phyloP scores from a whole-genome alignment of 345 rosid genomes.

The thale cress (Arabidopsis thaliana) region DNA sequence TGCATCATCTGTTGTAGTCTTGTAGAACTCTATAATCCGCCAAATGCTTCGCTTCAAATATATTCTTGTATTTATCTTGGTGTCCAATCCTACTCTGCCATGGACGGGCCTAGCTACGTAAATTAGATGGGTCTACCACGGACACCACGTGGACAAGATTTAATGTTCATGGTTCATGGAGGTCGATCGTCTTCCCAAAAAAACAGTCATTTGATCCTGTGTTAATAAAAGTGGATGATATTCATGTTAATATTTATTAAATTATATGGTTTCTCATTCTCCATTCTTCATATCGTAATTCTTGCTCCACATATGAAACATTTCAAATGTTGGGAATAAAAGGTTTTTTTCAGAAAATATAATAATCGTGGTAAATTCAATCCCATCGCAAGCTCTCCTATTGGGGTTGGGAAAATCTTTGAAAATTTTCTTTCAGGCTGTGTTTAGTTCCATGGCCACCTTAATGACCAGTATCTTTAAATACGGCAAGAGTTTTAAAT shows the following conservation, averaged over 20 bases:
- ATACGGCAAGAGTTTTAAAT: background rate
- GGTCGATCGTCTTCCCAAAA: conserved; percentile 2
- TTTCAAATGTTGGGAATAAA: background rate
- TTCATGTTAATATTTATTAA: background rate
- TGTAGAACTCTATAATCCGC: conserved; percentile 22
- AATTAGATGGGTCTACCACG: conserved; percentile 13
- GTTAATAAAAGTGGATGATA: background rate
- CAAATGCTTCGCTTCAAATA: conserved; percentile 34
- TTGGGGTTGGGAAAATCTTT: background rate
- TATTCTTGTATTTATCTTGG: conserved; percentile 28
- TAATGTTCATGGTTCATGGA: conserved; percentile 5
- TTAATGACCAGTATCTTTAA: conserved; percentile 4
- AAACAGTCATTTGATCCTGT: background rate
- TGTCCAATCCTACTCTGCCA: conserved; percentile 34
- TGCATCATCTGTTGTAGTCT: conserved; percentile 5
- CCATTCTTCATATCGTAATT: background rate
- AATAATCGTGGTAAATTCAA: background rate
- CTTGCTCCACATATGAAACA: background rate
- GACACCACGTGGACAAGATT: conserved; percentile 1
- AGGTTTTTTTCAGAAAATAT: too few relatives aligned
- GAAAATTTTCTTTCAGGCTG: background rate
- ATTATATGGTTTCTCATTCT: background rate
- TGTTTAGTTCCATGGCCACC: background rate
- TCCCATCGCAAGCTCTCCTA: background rate
- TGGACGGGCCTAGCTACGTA: conserved; percentile 21